Evolutionary conservation across 805 yeast genomes (phyloP).

Genomic region (Pichia cephalocereana): DNA sequence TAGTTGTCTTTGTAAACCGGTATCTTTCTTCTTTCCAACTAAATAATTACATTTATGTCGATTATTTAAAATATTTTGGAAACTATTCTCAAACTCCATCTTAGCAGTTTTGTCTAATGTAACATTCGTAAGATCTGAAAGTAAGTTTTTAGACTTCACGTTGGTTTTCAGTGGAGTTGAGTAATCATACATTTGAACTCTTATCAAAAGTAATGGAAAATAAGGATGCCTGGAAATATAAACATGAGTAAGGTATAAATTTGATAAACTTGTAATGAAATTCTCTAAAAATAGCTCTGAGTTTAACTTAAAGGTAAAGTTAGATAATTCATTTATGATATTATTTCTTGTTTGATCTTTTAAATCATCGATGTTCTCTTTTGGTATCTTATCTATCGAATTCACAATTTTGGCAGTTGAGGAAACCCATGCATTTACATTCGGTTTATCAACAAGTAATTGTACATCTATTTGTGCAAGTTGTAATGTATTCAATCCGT

Average conservation of each 20-base stretch:
- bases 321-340: conserved; percentile 20
- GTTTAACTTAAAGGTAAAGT: conserved; percentile 31
- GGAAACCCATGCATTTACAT: conserved; percentile 36
- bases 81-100: conserved; percentile 7
- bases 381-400: conserved; percentile 1
- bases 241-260: conserved; percentile 51
- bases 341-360: background rate
- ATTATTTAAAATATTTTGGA: conserved; percentile 8
- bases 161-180: conserved; percentile 11
- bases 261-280: conserved; percentile 39
- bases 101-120: conserved; percentile 1
- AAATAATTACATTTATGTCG: background rate
- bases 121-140: conserved; percentile 2
- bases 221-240: conserved; percentile 59
- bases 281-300: conserved; percentile 43
- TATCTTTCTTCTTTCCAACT: background rate
- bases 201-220: conserved; percentile 48
- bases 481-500: conserved; percentile 56
- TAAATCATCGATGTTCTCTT: conserved; percentile 7
- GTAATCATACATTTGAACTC: conserved; percentile 63
- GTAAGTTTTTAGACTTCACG: background rate
- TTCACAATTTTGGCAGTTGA: conserved; percentile 35
- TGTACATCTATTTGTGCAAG: conserved; percentile 66
- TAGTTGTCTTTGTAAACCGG: conserved; percentile 1
- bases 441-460: conserved; percentile 50